Evolutionary conservation across 805 yeast species (phyloP).

Genomic region (Lipomyces orientalis): DNA sequence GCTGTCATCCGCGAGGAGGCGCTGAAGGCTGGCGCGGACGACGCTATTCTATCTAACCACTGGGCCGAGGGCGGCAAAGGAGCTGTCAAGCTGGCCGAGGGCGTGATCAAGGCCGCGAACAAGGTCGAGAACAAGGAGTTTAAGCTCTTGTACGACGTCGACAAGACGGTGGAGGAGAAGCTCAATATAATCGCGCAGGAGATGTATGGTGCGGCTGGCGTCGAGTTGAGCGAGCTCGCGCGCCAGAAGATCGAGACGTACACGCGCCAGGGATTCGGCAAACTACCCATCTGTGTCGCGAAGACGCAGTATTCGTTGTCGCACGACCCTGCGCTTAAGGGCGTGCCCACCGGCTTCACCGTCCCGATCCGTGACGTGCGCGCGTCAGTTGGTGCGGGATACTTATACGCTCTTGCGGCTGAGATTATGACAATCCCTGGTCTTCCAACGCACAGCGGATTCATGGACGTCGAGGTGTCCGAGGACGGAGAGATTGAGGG

Average conservation of each 20-base stretch:
- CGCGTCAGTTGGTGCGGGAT: constrained; percentile 96
- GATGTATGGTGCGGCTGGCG: constrained; percentile 91
- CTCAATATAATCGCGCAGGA: constrained; percentile 76
- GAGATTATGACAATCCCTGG: constrained; percentile 98
- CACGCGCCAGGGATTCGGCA: constrained; percentile 84
- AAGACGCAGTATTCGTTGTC: constrained; percentile 96
- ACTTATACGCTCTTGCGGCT: constrained; percentile 93
- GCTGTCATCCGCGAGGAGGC: constrained; percentile 81
- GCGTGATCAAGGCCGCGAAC: constrained; percentile 71
- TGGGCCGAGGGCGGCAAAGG: constrained; percentile 97
- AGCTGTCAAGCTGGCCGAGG: constrained; percentile 80
- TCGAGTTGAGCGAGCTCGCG: constrained; percentile 84
- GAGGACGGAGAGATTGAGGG: constrained; percentile 93
- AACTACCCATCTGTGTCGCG: constrained; percentile 94
- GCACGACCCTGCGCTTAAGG: constrained; percentile 90
- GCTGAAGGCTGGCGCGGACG: constrained; percentile 87
- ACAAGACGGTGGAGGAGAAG: constrained; percentile 76
- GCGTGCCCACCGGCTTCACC: constrained; percentile 92
- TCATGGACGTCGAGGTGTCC: constrained; percentile 94
- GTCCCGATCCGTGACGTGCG: constrained; percentile 95
- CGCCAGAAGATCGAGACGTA: constrained; percentile 78
- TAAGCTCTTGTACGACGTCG: constrained; percentile 70
- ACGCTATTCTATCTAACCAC: constrained; percentile 88
- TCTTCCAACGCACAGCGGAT: constrained; percentile 92
- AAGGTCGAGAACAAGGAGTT: constrained; percentile 54